Evolutionary conservation across 108 stramenopile genomes (phyloP), one percentile per base, ranked within the genome.

Genomic region (Skeletonema potamos): DNA sequence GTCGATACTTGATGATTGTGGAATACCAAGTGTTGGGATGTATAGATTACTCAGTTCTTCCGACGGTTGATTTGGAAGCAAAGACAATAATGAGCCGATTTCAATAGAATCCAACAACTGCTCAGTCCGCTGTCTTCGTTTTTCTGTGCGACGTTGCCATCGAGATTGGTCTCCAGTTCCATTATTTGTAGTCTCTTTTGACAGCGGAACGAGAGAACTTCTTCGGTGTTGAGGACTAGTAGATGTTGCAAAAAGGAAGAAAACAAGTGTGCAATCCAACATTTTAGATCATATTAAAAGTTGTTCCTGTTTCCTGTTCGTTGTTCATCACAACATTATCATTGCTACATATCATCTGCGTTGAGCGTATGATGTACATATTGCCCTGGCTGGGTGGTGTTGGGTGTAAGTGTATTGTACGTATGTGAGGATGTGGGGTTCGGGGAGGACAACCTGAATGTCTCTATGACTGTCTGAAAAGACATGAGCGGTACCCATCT

Each of bases 131-230:
- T 73, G 77, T 27, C 77, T 28, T 15, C 77, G 57, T 28, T 73
- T 77, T 11, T 71, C 71, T 2, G 77, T 77, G 2, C 77, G 77
- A 18, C 62, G 71, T 17, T 26, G 64, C 77, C 77, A 77, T 2
- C 71, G 56, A 6, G 72, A 73, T 37, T 56, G 24, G 17, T 22
- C 37, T 4, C 27, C 62, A 51, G 18, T 8, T 51, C 22, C 7
- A 51, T 51, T 22, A 22, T 34, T 7, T 6, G 18, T 51, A 51
- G 18, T 22, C 6, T 18, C 48, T 3, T 22, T 0, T 24, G n/a
- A n/a, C n/a, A n/a, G n/a, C n/a, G n/a, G n/a, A n/a, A n/a, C n/a
- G n/a, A 51, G 48, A 51, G 48, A 51, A 24, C 22, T 51, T 51
- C 6, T 18, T 6, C 22, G 48, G 4, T 22, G 48, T 41, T 41